phyloP scores from a whole-genome alignment of 176 grass and related monocot species.

The Aegilops longissima region DNA sequence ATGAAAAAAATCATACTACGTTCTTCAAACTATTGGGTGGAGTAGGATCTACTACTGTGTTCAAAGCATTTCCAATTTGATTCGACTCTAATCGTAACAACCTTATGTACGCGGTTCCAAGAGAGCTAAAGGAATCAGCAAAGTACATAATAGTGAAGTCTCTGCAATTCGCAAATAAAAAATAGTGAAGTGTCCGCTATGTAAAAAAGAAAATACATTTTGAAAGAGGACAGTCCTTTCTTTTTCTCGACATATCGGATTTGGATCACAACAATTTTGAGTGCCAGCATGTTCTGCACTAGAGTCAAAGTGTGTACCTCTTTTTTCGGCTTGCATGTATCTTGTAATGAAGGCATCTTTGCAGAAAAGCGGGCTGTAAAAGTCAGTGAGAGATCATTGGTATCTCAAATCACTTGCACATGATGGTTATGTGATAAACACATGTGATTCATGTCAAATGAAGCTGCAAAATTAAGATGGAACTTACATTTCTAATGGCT shows the following conservation, averaged over 20 bases:
- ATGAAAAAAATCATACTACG: background rate
- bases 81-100: background rate
- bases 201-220: background rate
- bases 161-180: no score
- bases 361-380: constrained; percentile 83
- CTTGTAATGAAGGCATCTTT: constrained; percentile 93
- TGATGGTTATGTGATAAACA: constrained; percentile 23
- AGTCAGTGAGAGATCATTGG: constrained; percentile 18
- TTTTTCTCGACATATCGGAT: constrained; percentile 2
- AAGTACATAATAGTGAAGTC: background rate
- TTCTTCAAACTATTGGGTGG: background rate
- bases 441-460: constrained; percentile 8
- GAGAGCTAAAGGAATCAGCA: background rate
- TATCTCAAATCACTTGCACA: constrained; percentile 32
- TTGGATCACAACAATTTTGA: constrained; percentile 1
- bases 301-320: constrained; percentile 55
- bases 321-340: constrained; percentile 72
- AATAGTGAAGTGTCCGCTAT: background rate
- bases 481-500: constrained; percentile 72
- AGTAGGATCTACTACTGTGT: background rate
- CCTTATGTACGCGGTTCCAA: constrained; percentile 3
- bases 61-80: background rate
- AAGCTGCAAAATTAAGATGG: background rate
- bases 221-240: background rate
- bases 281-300: background rate